A percentile compares a stretch with the other conserved stretches of the same genome.
Evolutionary conservation across 208 protist species (phyloP).

Genomic region (Trypanosoma scelopori): DNA sequence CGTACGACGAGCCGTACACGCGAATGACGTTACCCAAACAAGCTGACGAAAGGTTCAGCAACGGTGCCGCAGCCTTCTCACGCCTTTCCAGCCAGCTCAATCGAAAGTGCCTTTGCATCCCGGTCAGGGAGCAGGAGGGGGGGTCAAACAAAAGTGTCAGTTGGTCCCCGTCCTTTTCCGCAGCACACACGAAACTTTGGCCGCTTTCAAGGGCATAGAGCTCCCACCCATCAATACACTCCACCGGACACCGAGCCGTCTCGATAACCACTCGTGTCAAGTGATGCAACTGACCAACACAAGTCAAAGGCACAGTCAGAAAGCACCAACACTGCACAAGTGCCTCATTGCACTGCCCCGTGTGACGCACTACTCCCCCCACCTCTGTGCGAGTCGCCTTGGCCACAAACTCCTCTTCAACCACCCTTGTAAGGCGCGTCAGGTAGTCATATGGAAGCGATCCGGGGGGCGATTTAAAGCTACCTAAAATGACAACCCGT

Average conservation of each 20-base stretch:
- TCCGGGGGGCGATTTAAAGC: constrained; percentile 5
- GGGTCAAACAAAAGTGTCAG: constrained; percentile 3
- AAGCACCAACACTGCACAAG: constrained; percentile 4
- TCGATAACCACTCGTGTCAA: constrained; percentile 10
- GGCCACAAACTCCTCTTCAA: constrained; percentile 1
- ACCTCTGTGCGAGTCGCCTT: constrained; percentile 4
- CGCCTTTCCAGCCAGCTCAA: constrained; percentile 7
- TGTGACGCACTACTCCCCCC: constrained; percentile 1
- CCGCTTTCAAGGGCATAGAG: background rate
- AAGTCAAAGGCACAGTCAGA: background rate
- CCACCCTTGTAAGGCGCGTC: background rate
- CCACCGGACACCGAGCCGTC: background rate
- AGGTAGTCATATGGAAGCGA: constrained; percentile 9
- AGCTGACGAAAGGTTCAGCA: background rate
- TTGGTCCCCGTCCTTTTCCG: background rate
- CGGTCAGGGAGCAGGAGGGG: background rate
- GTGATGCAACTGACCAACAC: constrained; percentile 13
- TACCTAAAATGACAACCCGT: constrained; percentile 14
- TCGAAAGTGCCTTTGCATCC: constrained; percentile 4
- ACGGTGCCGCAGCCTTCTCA: background rate
- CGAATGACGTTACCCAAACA: background rate
- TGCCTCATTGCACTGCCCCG: background rate
- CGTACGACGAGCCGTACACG: background rate
- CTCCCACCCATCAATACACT: constrained; percentile 1
- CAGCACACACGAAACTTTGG: background rate